A percentile compares a stretch with the other conserved stretches of the same genome.
Evolutionary conservation across 108 stramenopile genomes (phyloP).

Genomic region (Skeletonema costatum): DNA sequence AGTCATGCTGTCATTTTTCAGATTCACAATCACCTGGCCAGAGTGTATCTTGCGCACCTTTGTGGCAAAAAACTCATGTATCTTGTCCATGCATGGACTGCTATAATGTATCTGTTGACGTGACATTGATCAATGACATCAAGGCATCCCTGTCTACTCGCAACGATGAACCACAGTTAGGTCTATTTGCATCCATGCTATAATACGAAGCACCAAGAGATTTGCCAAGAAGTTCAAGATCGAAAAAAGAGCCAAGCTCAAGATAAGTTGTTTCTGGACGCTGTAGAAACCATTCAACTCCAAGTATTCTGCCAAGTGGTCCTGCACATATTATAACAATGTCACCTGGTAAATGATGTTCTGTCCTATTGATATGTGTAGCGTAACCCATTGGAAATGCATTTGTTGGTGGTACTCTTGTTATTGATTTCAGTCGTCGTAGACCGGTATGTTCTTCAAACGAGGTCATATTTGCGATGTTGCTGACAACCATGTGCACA

Average conservation of each 20-base stretch:
- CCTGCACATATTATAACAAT: slow-evolving; percentile 5
- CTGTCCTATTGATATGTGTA: neutral
- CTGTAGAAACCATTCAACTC: neutral
- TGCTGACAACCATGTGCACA: slow-evolving; percentile 3
- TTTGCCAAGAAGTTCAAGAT: neutral
- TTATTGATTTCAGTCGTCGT: too few species aligned
- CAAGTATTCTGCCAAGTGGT: slow-evolving; percentile 1
- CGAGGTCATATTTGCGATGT: neutral
- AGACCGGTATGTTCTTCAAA: neutral
- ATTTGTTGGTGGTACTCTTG: neutral
- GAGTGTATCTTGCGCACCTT: too few species aligned
- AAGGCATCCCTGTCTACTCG: too few species aligned
- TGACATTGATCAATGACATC: too few species aligned
- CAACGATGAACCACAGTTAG: too few species aligned
- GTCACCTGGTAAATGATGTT: neutral
- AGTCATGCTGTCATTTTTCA: too few species aligned
- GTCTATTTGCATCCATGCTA: too few species aligned
- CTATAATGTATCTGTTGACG: too few species aligned
- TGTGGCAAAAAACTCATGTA: too few species aligned
- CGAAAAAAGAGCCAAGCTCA: neutral
- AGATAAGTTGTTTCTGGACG: slow-evolving; percentile 4
- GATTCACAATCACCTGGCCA: too few species aligned
- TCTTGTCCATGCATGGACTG: too few species aligned
- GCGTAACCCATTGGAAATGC: neutral
- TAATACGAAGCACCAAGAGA: neutral